phyloP scores from a whole-genome alignment of 257 asterid genomes.

The Penstemon eatonii region DNA sequence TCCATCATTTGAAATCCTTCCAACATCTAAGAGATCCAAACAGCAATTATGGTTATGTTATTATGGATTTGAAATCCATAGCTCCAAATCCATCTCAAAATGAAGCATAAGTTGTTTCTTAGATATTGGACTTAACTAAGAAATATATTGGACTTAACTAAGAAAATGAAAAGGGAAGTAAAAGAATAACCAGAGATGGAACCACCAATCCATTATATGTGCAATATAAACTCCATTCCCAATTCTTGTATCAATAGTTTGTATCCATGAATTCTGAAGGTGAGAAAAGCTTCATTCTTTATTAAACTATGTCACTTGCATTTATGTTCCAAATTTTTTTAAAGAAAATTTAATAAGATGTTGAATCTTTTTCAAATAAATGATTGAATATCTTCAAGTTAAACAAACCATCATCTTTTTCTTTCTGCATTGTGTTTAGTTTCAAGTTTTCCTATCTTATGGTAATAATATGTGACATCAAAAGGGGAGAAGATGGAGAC shows the following conservation, averaged over 20 bases:
- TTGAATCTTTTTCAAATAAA: too few relatives aligned
- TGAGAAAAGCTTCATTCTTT: neutral
- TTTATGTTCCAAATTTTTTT: neutral
- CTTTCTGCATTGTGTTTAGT: neutral
- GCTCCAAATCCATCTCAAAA: neutral
- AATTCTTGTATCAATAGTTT: neutral
- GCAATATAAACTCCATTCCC: neutral
- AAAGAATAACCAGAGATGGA: neutral
- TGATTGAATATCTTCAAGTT: too few relatives aligned
- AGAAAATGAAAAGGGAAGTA: neutral
- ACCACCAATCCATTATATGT: neutral
- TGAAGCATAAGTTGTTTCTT: neutral
- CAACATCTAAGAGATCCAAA: too few relatives aligned
- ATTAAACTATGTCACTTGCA: neutral
- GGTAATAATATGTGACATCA: slow-evolving; percentile 12
- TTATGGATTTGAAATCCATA: too few relatives aligned
- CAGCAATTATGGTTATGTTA: too few relatives aligned
- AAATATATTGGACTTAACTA: neutral
- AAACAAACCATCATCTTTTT: neutral
- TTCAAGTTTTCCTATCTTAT: neutral
- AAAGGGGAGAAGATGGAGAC: slow-evolving; percentile 87
- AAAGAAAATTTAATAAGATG: neutral
- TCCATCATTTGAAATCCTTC: too few relatives aligned
- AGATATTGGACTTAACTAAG: neutral
- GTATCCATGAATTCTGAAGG: neutral